These are phyloP conservation scores for Vigna trinervia DNA, from an alignment of 306 rosid genomes.

Conservation along the genomic window DNA sequence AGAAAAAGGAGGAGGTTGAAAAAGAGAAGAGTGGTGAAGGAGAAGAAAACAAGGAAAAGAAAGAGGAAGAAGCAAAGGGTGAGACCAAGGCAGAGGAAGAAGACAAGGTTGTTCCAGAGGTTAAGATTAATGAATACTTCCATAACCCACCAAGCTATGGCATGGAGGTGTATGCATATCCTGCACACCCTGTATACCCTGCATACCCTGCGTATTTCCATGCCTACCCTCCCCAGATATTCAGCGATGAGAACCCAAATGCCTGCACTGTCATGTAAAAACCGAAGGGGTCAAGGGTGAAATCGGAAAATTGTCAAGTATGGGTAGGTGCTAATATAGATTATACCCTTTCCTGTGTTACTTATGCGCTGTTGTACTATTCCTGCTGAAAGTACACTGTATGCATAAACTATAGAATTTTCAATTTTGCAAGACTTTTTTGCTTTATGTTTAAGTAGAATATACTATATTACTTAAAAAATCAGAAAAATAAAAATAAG, in stretches of 20 bases:
- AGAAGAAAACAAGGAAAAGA: constrained; percentile 27
- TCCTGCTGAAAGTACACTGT: constrained; percentile 41
- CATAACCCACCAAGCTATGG: constrained; percentile 54
- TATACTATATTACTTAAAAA: neutral
- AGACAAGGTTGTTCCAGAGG: constrained; percentile 50
- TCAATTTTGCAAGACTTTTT: constrained; percentile 47
- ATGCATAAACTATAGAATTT: constrained; percentile 41
- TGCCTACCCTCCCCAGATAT: constrained; percentile 66
- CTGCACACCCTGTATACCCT: neutral
- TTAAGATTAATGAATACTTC: constrained; percentile 53
- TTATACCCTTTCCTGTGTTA: constrained; percentile 35
- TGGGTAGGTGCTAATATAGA: neutral
- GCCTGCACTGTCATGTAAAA: constrained; percentile 68
- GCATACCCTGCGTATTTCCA: neutral
- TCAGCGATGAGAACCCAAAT: constrained; percentile 90
- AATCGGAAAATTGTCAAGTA: constrained; percentile 31
- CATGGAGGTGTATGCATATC: constrained; percentile 57
- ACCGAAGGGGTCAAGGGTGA: neutral
- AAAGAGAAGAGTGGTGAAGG: constrained; percentile 44
- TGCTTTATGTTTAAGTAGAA: constrained; percentile 19
- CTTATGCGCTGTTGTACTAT: constrained; percentile 32
- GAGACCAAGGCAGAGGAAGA: neutral
- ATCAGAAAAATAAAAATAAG: neutral
- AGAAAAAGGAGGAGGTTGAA: constrained; percentile 37
- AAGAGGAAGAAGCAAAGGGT: constrained; percentile 21